These are phyloP conservation scores for Eucalyptus sp. DNA, from an alignment of 345 rosid genomes.

Conservation along the genomic window DNA sequence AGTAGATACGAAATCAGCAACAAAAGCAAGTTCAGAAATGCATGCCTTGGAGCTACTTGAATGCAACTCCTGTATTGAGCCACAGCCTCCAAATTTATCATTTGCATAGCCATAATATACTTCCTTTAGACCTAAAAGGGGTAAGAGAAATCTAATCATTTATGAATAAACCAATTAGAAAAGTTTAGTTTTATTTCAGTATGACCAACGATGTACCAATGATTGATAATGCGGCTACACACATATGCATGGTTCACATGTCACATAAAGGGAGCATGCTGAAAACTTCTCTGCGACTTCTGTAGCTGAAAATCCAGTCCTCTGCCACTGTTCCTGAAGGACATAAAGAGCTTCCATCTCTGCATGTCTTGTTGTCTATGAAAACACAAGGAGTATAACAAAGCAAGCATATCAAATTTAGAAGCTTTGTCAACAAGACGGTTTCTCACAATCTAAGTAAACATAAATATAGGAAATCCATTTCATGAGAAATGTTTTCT, in stretches of 20 bases:
- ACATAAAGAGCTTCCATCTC: not conserved
- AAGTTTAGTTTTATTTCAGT: not conserved
- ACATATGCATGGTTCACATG: not conserved
- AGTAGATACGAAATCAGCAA: too few relatives aligned
- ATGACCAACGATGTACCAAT: not conserved
- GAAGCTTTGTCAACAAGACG: not conserved
- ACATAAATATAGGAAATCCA: not conserved
- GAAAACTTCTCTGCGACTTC: not conserved
- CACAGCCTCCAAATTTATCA: too few relatives aligned
- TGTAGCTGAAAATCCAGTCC: not conserved
- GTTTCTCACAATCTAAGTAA: too few relatives aligned
- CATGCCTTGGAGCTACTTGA: too few relatives aligned
- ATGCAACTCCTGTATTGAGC: rapidly evolving
- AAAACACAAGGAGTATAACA: not conserved
- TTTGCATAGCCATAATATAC: too few relatives aligned
- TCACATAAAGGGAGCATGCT: not conserved
- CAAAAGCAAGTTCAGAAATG: too few relatives aligned
- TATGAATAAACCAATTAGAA: not conserved
- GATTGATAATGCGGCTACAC: not conserved
- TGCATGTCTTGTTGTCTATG: not conserved
- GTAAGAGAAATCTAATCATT: not conserved
- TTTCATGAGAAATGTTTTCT: not conserved
- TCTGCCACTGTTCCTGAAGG: not conserved
- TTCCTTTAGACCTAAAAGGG: too few relatives aligned
- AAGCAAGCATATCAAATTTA: not conserved